phyloP scores from a whole-genome alignment of 2,329 filamentous ascomycete genomes.

The Cladosporium oxysporum region DNA sequence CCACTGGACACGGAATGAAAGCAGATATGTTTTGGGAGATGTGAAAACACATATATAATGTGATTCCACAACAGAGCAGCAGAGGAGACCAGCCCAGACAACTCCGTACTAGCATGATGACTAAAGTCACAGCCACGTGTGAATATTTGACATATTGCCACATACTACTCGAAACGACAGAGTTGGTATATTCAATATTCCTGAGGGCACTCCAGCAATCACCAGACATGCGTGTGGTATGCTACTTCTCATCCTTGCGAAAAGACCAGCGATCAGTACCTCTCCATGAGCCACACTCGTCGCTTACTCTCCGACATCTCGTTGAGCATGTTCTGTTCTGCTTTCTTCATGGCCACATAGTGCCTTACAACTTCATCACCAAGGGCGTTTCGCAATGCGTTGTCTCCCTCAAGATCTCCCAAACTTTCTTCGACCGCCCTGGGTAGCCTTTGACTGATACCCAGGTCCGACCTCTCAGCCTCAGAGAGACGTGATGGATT shows the following conservation, averaged over 20 bases:
- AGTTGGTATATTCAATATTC: not conserved
- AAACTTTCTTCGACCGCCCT: conserved; percentile 58
- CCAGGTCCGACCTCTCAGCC: conserved; percentile 52
- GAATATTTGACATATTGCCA: not conserved
- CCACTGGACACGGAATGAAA: not conserved
- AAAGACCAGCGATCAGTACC: conserved; percentile 52
- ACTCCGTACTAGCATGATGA: not conserved
- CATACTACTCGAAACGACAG: not conserved
- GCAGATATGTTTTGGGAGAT: not conserved
- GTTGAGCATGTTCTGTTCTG: conserved; percentile 56
- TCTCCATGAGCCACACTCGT: conserved; percentile 63
- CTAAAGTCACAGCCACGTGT: not conserved
- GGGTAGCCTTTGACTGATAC: conserved; percentile 59
- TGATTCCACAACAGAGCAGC: not conserved
- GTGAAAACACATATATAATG: not conserved
- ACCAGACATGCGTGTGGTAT: not conserved
- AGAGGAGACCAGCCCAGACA: not conserved
- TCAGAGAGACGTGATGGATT: conserved; percentile 56
- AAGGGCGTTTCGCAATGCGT: conserved; percentile 49
- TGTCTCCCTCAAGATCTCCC: conserved; percentile 52
- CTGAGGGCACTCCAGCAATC: not conserved
- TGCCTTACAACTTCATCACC: conserved; percentile 55
- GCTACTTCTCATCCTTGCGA: not conserved
- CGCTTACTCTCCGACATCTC: conserved; percentile 52
- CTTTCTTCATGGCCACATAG: conserved; percentile 61